Conservation (phyloP, 78 protist genomes). For the Planoprotostelium fungivorum region DNA sequence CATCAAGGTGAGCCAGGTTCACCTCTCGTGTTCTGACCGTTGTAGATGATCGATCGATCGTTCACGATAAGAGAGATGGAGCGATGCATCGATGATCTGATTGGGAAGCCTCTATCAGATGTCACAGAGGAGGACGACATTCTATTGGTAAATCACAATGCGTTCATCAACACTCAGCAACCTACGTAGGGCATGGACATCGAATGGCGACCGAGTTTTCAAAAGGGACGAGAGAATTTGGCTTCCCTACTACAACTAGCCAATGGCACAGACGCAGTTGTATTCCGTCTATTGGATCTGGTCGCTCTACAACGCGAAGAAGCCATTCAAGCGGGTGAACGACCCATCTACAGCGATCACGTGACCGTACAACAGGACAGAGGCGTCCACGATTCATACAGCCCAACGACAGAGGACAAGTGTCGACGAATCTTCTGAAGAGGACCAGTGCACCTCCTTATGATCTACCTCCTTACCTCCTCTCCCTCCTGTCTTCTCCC, state of each 20-base stretch:
- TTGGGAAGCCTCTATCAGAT: too few relatives aligned
- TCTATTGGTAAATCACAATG: background rate
- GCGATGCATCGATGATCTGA: background rate
- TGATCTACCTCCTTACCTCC: too few relatives aligned
- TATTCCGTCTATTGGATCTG: background rate
- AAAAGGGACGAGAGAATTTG: background rate
- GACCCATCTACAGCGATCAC: too few relatives aligned
- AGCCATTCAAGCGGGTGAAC: background rate
- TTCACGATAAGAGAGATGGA: background rate
- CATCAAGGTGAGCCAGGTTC: too few relatives aligned
- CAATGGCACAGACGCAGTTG: background rate
- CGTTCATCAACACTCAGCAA: background rate
- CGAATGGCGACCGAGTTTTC: background rate
- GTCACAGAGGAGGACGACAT: background rate
- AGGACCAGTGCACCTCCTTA: too few relatives aligned
- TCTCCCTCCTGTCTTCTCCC: background rate
- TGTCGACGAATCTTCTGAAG: too few relatives aligned
- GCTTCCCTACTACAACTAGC: background rate
- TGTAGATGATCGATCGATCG: background rate
- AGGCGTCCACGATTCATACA: too few relatives aligned
- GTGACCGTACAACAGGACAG: too few relatives aligned
- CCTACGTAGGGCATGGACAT: background rate
- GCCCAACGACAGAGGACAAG: too few relatives aligned
- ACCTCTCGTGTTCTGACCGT: too few relatives aligned
- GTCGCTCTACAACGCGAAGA: background rate